phyloP scores from a whole-genome alignment of 306 rosid species.

The Myrica gale region DNA sequence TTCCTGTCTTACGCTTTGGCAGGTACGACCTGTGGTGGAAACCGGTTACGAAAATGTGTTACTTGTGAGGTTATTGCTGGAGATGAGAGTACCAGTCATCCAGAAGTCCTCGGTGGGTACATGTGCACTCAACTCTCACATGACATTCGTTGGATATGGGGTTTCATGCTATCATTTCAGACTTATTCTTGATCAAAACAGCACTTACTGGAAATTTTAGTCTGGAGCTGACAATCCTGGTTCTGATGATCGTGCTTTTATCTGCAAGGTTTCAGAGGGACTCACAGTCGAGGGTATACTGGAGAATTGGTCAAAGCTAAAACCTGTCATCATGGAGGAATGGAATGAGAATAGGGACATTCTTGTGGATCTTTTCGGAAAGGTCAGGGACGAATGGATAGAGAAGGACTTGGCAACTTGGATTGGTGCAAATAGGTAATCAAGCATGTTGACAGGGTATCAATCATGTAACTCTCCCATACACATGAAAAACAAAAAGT shows the following conservation, averaged over 20 bases:
- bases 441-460: constrained; percentile 9
- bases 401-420: constrained; percentile 66
- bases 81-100: constrained; percentile 59
- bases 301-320: constrained; percentile 72
- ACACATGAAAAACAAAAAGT: constrained; percentile 3
- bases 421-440: constrained; percentile 87
- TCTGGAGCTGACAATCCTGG: constrained; percentile 21
- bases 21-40: constrained; percentile 97
- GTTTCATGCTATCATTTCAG: not conserved
- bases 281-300: constrained; percentile 68
- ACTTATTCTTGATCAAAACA: not conserved
- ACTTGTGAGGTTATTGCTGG: constrained; percentile 84
- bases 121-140: constrained; percentile 17
- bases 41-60: constrained; percentile 88
- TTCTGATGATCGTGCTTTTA: constrained; percentile 32
- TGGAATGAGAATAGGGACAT: constrained; percentile 70
- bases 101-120: constrained; percentile 73
- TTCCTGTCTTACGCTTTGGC: constrained; percentile 33
- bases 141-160: constrained; percentile 16
- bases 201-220: constrained; percentile 19
- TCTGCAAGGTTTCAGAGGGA: constrained; percentile 72
- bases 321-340: constrained; percentile 68
- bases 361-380: constrained; percentile 64
- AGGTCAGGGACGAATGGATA: constrained; percentile 89
- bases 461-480: constrained; percentile 1